Evolutionary conservation across 148 eudicot species (phyloP), one percentile per base, ranked within the genome.

Genomic region (Camellia lanceoleosa): DNA sequence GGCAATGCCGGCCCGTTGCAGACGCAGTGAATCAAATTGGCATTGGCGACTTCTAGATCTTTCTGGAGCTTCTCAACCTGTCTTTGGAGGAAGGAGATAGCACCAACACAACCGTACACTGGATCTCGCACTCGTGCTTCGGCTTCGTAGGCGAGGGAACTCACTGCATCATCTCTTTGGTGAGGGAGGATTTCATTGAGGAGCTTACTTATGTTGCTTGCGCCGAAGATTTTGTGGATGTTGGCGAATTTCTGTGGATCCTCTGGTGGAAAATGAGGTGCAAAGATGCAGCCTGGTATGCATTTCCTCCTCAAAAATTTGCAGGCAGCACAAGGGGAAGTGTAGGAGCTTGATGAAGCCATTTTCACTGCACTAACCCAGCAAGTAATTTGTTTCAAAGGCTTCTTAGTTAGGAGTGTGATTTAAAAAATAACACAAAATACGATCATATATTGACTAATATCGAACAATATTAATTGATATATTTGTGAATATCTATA

Each of bases 221-320:
- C 98, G 0, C 98, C 98, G 80, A 92, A 94, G 82, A 94, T 88
- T 65, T 94, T 94, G 92, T 94, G 98, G 6, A 94, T 97, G 60
- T 92, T 94, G 47, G 93, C 93, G 69, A 94, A 94, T 46, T 90
- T 92, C 30, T 89, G 91, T 0, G 98, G 98, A 81, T 94, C 97
- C 51, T 94, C 98, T 0, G 97, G 93, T 2, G 97, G 97, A 81
- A 93, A 93, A 73, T 93, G 88, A 0, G 98, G 92, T 1, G 98
- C 90, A 65, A 92, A 94, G 43, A 90, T 86, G 93, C 98, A 94
- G 3, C 90, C 93, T 0, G 91, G 93, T 87, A 87, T 86, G 91
- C 98, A 94, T 79, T 92, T 94, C 20, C 98, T 69, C 55, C 98
- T 80, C n/a, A 92, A 83, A 87, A 94, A 94, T 81, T 94, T 94